Evolutionary conservation across 2,329 filamentous ascomycete species (phyloP).

Genomic region (Metarhizium brunneum): DNA sequence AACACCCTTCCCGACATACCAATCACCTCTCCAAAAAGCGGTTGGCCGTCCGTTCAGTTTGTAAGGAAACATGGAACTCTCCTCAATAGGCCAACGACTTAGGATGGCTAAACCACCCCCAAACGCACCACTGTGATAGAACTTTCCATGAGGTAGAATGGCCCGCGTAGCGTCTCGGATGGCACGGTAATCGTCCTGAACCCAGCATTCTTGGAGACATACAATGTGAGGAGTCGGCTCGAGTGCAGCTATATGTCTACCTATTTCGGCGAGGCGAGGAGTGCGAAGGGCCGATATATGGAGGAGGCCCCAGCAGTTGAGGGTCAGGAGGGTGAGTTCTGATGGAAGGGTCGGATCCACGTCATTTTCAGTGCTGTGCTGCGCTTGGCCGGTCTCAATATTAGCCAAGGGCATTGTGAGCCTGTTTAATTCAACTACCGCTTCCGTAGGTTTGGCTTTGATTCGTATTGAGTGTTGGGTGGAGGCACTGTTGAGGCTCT

Average conservation of each 20-base stretch:
- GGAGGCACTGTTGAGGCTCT: neutral
- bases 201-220: slow-evolving; percentile 93
- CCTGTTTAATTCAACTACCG: neutral
- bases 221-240: slow-evolving; percentile 72
- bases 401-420: neutral
- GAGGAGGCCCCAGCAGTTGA: slow-evolving; percentile 97
- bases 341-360: slow-evolving; percentile 31
- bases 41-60: slow-evolving; percentile 89
- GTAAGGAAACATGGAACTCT: slow-evolving; percentile 78
- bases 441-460: neutral
- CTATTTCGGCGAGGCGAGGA: slow-evolving; percentile 76
- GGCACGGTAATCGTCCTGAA: slow-evolving; percentile 69
- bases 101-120: slow-evolving; percentile 84
- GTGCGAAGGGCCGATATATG: slow-evolving; percentile 70
- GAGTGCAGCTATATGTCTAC: slow-evolving; percentile 61
- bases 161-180: slow-evolving; percentile 65
- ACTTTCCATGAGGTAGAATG: slow-evolving; percentile 82
- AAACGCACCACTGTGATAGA: slow-evolving; percentile 83
- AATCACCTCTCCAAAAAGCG: slow-evolving; percentile 89
- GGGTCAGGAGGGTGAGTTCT: slow-evolving; percentile 69
- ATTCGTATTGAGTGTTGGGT: neutral
- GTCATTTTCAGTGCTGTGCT: slow-evolving; percentile 3
- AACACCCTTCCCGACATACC: slow-evolving; percentile 93
- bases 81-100: slow-evolving; percentile 84
- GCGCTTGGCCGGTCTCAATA: neutral